Evolutionary conservation across 164 flowering plant species (phyloP), one percentile per base, ranked within the genome.

Genomic region (Annona squamosa): DNA sequence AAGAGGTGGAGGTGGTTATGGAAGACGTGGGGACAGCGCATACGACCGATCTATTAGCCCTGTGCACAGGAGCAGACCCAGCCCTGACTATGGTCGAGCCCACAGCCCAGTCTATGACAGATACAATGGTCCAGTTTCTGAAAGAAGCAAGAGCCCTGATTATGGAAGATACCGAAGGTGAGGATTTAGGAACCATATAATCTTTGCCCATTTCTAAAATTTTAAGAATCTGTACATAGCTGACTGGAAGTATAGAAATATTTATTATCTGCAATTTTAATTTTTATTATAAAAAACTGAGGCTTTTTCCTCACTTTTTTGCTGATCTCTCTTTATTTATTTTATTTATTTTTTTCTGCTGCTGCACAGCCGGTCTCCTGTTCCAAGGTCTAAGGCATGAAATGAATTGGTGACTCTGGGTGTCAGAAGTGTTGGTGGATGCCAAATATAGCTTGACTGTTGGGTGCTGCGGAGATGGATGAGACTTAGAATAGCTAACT

Each of bases 301-400:
- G 0, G 3, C 18, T 13, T 3, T 59, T 2, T 44, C 1, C 6
- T 48, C 2, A 3, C 0, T 4, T 6, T 71, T 5, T 71, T 44
- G 0, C 26, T 12, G 7, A 1, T 2, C 5, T 12, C 4, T 4
- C 4, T 41, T n/a, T 12, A 3, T 12, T 4, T 13, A 41, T 7
- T 45, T 59, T 44, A 3, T 43, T 5, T 46, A n/a, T 48, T 4
- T 12, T 13, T 26, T 17, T 3, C 68, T 66, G 59, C 59, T 52
- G 59, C 17, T 52, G 59, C 59, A 61, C 87, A 91, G 97, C 80
- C 83, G 88, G n/a, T 88, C 97, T 2, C 92, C 97, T 4, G 48
- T 83, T 45, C 80, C 84, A 48, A 84, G 93, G 76, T 87, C 82
- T 65, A 83, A 87, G 78, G 79, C 87, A 2, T 84, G 85, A 90